Conservation (phyloP, 805 yeast genomes). For the Sugiyamaella americana region DNA sequence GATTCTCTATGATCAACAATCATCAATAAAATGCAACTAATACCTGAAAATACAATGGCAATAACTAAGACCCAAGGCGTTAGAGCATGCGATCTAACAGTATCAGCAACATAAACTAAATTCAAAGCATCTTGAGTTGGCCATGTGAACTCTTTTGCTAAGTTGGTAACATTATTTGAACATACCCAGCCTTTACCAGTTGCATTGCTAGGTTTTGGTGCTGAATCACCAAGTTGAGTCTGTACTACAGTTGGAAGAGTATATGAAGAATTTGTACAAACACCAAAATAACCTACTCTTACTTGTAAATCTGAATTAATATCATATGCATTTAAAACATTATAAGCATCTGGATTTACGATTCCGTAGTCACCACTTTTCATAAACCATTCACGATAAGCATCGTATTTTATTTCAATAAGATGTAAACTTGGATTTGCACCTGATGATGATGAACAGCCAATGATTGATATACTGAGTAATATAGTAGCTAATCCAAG, state of each 20-base stretch:
- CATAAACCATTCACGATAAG: conserved; percentile 3
- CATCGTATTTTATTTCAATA: conserved; percentile 16
- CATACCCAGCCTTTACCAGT: conserved; percentile 17
- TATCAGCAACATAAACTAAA: conserved; percentile 13
- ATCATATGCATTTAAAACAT: conserved; percentile 11
- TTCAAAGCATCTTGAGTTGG: conserved; percentile 22
- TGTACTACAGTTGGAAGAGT: conserved; percentile 2
- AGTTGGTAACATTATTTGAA: conserved; percentile 12
- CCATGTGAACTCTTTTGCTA: conserved; percentile 5
- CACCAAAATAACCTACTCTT: conserved; percentile 21
- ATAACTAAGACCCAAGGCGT: conserved; percentile 21
- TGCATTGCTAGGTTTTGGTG: conserved; percentile 4
- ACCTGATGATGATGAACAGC: conserved; percentile 17
- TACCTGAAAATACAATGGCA: conserved; percentile 11
- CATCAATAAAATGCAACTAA: conserved; percentile 14
- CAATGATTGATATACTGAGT: conserved; percentile 13
- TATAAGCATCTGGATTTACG: conserved; percentile 14
- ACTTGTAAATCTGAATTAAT: conserved; percentile 11
- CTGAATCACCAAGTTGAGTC: conserved; percentile 4
- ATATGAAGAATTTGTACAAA: conserved; percentile 14
- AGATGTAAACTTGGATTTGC: conserved; percentile 16
- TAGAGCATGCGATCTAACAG: conserved; percentile 9
- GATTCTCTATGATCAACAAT: conserved; percentile 9
- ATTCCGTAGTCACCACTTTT: conserved; percentile 11
- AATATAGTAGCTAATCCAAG: conserved; percentile 15